Conservation (phyloP, 176 grass and related monocot genomes). For the Secale cereale region DNA sequence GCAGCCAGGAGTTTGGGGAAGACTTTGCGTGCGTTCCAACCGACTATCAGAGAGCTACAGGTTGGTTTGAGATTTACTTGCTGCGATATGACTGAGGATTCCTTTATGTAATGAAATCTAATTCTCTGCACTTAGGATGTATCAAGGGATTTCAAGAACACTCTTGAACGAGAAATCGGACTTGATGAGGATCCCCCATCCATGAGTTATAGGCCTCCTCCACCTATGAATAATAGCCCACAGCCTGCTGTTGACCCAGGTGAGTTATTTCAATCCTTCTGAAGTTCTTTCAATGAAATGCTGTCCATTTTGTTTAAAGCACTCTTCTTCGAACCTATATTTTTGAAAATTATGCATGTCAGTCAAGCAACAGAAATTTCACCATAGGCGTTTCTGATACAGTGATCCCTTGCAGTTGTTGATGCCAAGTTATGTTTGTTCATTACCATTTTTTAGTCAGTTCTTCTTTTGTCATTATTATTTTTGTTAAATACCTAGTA, state of each 20-base stretch:
- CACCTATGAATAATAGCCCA: conserved; percentile 31
- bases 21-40: conserved; percentile 90
- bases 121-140: conserved; percentile 58
- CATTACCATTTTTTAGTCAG: neutral
- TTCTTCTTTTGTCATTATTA: neutral
- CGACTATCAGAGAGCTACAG: conserved; percentile 93
- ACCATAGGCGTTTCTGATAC: neutral
- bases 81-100: neutral
- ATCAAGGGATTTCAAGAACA: conserved; percentile 96
- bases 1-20: conserved; percentile 88
- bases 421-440: neutral
- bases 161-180: conserved; percentile 90
- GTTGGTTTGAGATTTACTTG: conserved; percentile 41
- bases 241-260: conserved; percentile 51
- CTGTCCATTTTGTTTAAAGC: neutral
- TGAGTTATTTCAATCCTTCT: conserved; percentile 35
- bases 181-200: conserved; percentile 73
- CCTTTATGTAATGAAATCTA: neutral
- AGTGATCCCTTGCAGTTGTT: neutral
- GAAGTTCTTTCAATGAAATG: conserved; percentile 5
- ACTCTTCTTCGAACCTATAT: neutral
- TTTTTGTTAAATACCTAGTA: neutral
- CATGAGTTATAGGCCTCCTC: conserved; percentile 49
- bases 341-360: conserved; percentile 5
- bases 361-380: neutral